Evolutionary conservation across 176 grass and related monocot genomes (phyloP).

Genomic region (Aegilops longissima): DNA sequence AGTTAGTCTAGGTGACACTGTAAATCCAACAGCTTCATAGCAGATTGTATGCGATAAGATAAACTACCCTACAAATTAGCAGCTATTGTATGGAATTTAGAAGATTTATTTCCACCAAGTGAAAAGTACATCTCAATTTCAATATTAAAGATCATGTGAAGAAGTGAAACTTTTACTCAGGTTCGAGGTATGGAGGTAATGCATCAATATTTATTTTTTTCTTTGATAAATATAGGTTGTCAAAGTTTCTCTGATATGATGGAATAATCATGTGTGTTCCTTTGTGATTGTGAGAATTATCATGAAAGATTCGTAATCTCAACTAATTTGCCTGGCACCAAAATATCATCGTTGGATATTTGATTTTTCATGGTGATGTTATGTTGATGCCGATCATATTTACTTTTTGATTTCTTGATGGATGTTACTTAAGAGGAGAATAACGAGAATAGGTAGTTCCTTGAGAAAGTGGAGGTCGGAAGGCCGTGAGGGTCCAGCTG

Average conservation of each 20-base stretch:
- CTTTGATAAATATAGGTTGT: not conserved
- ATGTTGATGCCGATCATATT: no score
- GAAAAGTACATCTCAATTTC: slow-evolving; percentile 71
- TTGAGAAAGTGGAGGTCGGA: no score
- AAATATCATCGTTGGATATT: not conserved
- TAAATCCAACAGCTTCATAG: no score
- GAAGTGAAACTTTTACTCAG: slow-evolving; percentile 79
- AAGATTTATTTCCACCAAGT: slow-evolving; percentile 74
- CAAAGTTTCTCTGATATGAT: not conserved
- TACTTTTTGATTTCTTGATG: no score
- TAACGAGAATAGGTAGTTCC: no score
- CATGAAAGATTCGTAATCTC: not conserved
- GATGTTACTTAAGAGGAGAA: no score
- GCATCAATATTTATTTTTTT: not conserved
- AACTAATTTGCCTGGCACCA: not conserved
- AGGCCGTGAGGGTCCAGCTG: no score
- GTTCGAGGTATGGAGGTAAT: slow-evolving; percentile 82
- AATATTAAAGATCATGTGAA: slow-evolving; percentile 74
- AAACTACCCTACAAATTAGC: no score
- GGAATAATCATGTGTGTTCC: not conserved
- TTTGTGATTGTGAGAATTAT: not conserved
- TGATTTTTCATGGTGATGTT: no score
- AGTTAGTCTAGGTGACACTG: no score
- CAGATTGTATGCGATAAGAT: no score
- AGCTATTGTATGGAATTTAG: not conserved